Base-by-base conservation (phyloP, 139 green algal genomes). In the Chlamydomonas sp. region DNA sequence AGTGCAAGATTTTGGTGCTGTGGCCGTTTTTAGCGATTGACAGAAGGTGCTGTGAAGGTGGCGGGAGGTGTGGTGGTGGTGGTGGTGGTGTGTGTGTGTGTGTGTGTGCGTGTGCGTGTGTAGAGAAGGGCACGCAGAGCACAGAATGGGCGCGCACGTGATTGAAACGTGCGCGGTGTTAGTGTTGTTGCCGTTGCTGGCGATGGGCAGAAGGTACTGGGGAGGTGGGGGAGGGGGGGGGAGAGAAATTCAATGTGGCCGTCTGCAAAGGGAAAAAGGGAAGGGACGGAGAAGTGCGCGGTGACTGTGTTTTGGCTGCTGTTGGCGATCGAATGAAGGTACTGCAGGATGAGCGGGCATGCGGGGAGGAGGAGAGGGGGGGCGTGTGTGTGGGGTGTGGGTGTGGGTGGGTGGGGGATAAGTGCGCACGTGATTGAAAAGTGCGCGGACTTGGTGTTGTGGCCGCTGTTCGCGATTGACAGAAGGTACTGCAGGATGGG, bases 131-230 rank as follows among this genome's bases (percentile, higher is more conserved):
- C 20, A 20, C 20, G 43, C 20, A 20, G 13, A 20, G 13, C 16
- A 26, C 16, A 26, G 43, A 26, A 20, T 54, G 43, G 13, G n/a
- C n/a, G n/a, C n/a, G n/a, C n/a, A n/a, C n/a, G 16, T 79, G 58
- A 89, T 87, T 34, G 63, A 81, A 34, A 88, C 85, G 58, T 77
- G 78, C 22, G 67, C 72, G 16, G 70, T 83, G 57, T 86, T 82
- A 20, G 81, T 85, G 67, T 89, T 69, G 22, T 50, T 74, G n/a
- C 75, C 76, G 43, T 73, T 72, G 30, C 82, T 82, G 54, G 74
- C 84, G 82, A 84, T 85, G 24, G 75, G 79, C 28, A 84, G 60
- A 1, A 84, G 62, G 5, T 72, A 79, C 43, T 81, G 64, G 35
- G 20, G 13, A 20, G 43, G 43, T 54, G 43, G 43, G 13, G 13